A percentile compares a stretch with the other conserved stretches of the same genome.
Evolutionary conservation across 2,329 filamentous ascomycete species (phyloP).

Genomic region (Xylariaceae sp.): DNA sequence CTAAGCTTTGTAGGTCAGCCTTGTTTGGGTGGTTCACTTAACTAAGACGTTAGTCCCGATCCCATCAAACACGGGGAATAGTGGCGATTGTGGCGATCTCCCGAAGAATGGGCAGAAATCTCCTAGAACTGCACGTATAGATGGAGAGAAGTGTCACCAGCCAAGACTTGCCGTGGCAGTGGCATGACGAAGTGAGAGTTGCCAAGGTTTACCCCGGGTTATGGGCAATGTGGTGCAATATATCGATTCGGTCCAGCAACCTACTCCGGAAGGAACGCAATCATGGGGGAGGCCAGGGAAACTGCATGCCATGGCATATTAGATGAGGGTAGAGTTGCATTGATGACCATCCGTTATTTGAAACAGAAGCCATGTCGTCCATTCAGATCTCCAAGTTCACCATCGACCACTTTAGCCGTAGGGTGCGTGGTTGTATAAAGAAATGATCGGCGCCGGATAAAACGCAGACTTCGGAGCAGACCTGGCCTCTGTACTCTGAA

Average conservation of each 20-base stretch:
- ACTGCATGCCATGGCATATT: slow-evolving; percentile 9
- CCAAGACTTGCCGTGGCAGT: too few relatives aligned
- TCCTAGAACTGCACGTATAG: too few relatives aligned
- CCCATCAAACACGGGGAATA: too few relatives aligned
- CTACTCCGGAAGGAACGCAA: slow-evolving; percentile 7
- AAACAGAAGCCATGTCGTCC: slow-evolving; percentile 23
- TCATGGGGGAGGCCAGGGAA: slow-evolving; percentile 1
- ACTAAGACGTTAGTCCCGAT: too few relatives aligned
- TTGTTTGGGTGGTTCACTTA: too few relatives aligned
- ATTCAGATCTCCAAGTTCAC: slow-evolving; percentile 10
- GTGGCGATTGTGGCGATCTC: too few relatives aligned
- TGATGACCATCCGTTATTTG: slow-evolving; percentile 24
- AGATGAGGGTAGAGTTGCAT: slow-evolving; percentile 3
- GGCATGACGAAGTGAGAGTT: neutral
- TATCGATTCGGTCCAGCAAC: too few relatives aligned
- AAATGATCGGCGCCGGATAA: slow-evolving; percentile 18
- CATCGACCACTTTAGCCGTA: slow-evolving; percentile 2
- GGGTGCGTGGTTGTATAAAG: slow-evolving; percentile 1
- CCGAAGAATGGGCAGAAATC: too few relatives aligned
- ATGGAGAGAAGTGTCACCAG: too few relatives aligned
- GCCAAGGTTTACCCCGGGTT: slow-evolving; percentile 17
- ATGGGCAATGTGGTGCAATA: slow-evolving; percentile 4
- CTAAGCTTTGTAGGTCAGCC: too few relatives aligned
- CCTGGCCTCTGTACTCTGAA: slow-evolving; percentile 3
- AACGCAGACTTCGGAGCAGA: slow-evolving; percentile 13